A percentile compares a stretch with the other conserved stretches of the same genome.
Conservation (phyloP, 2,329 filamentous ascomycete genomes). For the Cercospora berteroae region DNA sequence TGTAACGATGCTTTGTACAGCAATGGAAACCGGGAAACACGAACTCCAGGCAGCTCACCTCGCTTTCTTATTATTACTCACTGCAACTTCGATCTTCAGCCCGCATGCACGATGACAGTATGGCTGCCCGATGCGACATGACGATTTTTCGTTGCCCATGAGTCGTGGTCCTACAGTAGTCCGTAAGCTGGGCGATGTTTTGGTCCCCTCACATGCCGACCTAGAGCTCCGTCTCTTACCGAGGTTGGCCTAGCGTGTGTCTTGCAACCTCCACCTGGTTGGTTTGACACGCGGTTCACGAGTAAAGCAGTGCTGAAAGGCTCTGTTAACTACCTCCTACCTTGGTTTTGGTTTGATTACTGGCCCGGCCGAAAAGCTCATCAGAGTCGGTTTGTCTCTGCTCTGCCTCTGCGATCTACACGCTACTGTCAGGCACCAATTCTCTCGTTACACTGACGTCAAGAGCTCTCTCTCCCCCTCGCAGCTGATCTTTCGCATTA, state of each 20-base stretch:
- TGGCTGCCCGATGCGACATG: constrained; percentile 11
- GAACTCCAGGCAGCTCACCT: neutral
- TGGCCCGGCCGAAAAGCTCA: neutral
- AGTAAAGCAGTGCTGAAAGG: neutral
- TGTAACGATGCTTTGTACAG: neutral
- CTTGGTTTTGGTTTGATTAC: neutral
- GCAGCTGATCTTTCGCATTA: neutral
- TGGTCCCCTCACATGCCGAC: constrained; percentile 9
- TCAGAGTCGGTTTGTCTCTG: neutral
- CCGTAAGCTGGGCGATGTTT: constrained; percentile 1
- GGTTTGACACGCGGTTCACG: neutral
- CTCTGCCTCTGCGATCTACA: neutral
- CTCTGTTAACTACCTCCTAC: neutral
- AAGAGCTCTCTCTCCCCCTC: neutral
- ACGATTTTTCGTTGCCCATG: constrained; percentile 4
- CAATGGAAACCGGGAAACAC: neutral
- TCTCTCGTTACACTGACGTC: constrained; percentile 3
- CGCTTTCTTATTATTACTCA: neutral
- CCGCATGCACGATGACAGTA: constrained; percentile 12
- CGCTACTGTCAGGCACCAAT: constrained; percentile 12
- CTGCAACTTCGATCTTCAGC: neutral
- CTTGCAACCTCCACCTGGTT: neutral
- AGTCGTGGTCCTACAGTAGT: constrained; percentile 13
- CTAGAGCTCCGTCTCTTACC: neutral
- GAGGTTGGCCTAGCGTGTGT: constrained; percentile 9